Base-by-base conservation (phyloP, 768 basidiomycete species). In the Lentinula sp. region DNA sequence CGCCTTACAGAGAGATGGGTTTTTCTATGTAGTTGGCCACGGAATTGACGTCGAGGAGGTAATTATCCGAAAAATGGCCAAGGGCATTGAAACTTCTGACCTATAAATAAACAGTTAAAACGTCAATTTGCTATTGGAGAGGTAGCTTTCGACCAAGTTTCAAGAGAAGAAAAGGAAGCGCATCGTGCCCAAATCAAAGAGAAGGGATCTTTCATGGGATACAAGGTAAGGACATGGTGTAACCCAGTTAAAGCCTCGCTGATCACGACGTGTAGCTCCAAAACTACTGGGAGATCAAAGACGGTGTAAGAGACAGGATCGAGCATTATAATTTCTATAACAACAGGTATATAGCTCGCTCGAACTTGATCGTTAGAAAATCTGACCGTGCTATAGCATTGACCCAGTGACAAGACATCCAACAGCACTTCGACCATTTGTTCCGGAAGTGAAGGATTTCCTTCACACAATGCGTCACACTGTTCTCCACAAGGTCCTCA, bases 11-110 rank as follows among this genome's bases (percentile, higher is more conserved):
- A 66, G 71, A 28, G 73, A 74, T 61, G 74, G 73, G 8, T 75
- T 75, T 60, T 74, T 75, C 61, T 74, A 75, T 55, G 73, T 75
- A 16, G 66, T 71, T 9, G 70, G 70, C 16, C 74, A 75, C 57
- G 74, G 69, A 2, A 69, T 74, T 46, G 39, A 54, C 6, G 45
- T 63, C 4, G 68, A 72, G 53, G 69, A 61, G 37, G 73, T 71
- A 57, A 49, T 51, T 53, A 40, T 16, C 45, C 34, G 28, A 31
- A 6, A 5, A 45, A 9, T 40, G 16, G 6, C 18, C 57, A 18
- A 16, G n/a, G 39, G 11, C 1, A 21, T 13, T 35, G n/a, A 23
- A 23, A 18, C 3, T 40, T 16, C 23, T 46, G 28, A 58, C 13
- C 15, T 39, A 34, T 40, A 52, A 15, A n/a, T 39, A 13, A 42